Conservation (phyloP, 345 rosid genomes). For the Salix dunnii region DNA sequence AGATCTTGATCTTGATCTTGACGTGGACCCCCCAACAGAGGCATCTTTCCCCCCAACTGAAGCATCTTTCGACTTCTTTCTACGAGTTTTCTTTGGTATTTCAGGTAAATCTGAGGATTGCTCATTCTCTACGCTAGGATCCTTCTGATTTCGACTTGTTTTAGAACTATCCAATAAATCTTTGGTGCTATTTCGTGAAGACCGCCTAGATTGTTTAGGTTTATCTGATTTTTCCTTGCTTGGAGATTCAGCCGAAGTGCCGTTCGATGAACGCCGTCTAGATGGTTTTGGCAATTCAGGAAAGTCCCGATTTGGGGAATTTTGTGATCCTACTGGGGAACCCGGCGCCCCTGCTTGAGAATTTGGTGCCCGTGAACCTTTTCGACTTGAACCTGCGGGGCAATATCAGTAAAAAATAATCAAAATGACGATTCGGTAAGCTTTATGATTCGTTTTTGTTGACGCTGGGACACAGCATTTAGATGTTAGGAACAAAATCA, state of each 20-base stretch:
- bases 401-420: too few species aligned
- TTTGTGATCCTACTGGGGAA: constrained; percentile 5
- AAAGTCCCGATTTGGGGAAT: constrained; percentile 17
- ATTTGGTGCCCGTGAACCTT: constrained; percentile 8
- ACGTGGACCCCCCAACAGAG: constrained; percentile 15
- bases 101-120: constrained; percentile 25
- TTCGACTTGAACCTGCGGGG: constrained; percentile 6
- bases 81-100: constrained; percentile 31
- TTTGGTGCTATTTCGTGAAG: constrained; percentile 27
- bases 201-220: constrained; percentile 41
- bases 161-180: constrained; percentile 5
- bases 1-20: constrained; percentile 30
- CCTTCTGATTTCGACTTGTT: constrained; percentile 9
- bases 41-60: constrained; percentile 25
- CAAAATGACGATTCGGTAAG: not conserved
- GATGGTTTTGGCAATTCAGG: constrained; percentile 41
- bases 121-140: constrained; percentile 21
- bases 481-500: not conserved
- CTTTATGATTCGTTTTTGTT: not conserved
- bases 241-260: constrained; percentile 26
- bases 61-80: constrained; percentile 41
- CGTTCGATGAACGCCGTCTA: constrained; percentile 35
- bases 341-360: not conserved
- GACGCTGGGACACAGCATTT: not conserved
- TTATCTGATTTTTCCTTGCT: constrained; percentile 46